phyloP scores from a whole-genome alignment of 2,329 filamentous ascomycete genomes.

The Fusarium chlamydosporum region DNA sequence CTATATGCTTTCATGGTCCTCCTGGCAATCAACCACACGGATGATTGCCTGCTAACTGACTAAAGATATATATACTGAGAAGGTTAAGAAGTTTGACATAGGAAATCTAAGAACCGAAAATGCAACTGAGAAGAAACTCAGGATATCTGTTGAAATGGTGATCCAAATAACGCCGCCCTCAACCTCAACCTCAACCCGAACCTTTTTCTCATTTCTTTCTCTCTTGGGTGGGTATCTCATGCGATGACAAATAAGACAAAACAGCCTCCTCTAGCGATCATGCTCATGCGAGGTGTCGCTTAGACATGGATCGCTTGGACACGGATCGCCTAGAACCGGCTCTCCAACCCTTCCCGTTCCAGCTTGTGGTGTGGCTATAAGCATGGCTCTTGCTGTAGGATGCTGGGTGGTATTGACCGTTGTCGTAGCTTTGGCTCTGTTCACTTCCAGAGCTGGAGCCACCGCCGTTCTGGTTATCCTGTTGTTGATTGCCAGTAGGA shows the following conservation, averaged over 20 bases:
- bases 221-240: conserved; percentile 30
- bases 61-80: conserved; percentile 38
- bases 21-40: conserved; percentile 6
- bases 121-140: conserved; percentile 15
- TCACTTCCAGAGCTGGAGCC: conserved; percentile 1
- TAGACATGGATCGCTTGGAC: conserved; percentile 34
- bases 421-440: conserved; percentile 14
- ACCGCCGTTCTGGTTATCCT: not conserved
- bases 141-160: conserved; percentile 17
- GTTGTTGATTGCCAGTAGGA: conserved; percentile 7
- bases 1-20: conserved; percentile 28
- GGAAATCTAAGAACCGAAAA: conserved; percentile 29
- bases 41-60: conserved; percentile 16
- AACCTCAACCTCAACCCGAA: conserved; percentile 8
- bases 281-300: conserved; percentile 42
- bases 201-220: conserved; percentile 14
- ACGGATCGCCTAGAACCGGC: conserved; percentile 33
- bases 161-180: conserved; percentile 30
- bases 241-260: conserved; percentile 10
- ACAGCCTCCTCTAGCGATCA: not conserved
- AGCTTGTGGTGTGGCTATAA: conserved; percentile 19
- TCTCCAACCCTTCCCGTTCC: conserved; percentile 26
- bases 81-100: conserved; percentile 32
- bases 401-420: conserved; percentile 28
- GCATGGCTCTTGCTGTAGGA: conserved; percentile 17